Evolutionary conservation across 805 yeast species (phyloP), one percentile per base, ranked within the genome.

Genomic region (Ogataea dorogensis): DNA sequence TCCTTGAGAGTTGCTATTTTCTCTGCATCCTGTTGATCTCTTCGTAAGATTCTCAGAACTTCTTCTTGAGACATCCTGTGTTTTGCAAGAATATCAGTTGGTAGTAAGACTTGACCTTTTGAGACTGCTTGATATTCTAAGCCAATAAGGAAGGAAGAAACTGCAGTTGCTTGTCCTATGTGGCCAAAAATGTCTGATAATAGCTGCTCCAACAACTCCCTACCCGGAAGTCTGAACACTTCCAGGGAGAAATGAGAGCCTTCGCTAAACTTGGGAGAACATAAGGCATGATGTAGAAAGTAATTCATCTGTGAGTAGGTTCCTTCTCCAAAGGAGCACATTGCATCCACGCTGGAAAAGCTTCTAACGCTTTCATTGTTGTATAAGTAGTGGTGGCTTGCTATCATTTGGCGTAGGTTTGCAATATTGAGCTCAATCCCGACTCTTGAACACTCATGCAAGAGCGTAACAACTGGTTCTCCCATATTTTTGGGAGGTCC

Each of bases 291-390:
- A 48, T 80, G 86, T 7, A 77, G 67, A 11, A 80, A 60, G 49
- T 86, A 86, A 49, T 79, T 79, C 49, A 83, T 61, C 55, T 84
- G 93, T 1, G 94, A 81, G 48, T 71, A 71, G 0, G 82, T 75
- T 1, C 91, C 93, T 58, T 86, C 95, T 1, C 95, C 95, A 50
- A 73, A 80, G 1, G 86, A 72, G 33, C 88, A 82, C 43, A 86
- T 68, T 26, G 73, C 75, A 27, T 80, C 79, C 2, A 73, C 51
- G 6, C 65, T 63, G 17, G 43, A 35, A 26, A 60, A 61, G 5
- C 64, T 63, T 8, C 68, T 60, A 33, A 80, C 71, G 19, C 69
- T 63, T 7, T 66, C 67, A 27, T 68, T 67, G 17, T 68, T 63
- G 17, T 78, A 56, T 50, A 78, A 79, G 34, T 71, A 67, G 34